Evolutionary conservation across 352 stramenopile genomes (phyloP).

Genomic region (Thraustochytrium striatum): DNA sequence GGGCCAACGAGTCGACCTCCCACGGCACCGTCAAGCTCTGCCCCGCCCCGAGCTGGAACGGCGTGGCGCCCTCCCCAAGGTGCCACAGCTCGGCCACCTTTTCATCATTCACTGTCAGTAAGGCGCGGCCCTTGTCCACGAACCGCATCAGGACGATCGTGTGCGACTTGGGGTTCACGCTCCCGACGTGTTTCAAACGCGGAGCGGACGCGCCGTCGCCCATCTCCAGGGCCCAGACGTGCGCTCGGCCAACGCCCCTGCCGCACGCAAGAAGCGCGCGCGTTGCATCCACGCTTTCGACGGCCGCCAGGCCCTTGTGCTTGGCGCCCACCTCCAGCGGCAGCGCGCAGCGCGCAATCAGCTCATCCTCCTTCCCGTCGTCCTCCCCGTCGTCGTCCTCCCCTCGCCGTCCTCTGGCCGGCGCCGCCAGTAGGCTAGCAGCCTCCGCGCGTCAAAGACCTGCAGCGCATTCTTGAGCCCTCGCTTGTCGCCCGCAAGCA

Average conservation of each 20-base stretch:
- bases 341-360: no score
- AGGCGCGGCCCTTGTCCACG: neutral
- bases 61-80: neutral
- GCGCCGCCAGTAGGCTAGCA: no score
- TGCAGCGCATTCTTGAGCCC: conserved; percentile 1
- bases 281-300: neutral
- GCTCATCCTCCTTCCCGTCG: neutral
- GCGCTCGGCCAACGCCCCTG: conserved; percentile 1
- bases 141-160: neutral
- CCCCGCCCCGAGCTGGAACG: neutral
- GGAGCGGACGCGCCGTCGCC: neutral
- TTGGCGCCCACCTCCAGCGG: neutral
- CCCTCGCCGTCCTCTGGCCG: no score
- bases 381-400: neutral
- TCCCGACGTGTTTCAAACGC: neutral
- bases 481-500: conserved; percentile 18
- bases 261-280: neutral
- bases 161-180: neutral
- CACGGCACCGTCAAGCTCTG: neutral
- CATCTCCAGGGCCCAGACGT: conserved; percentile 2
- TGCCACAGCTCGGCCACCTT: conserved; percentile 8
- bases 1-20: neutral
- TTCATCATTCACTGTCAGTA: neutral
- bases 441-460: neutral
- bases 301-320: neutral